Evolutionary conservation across 2,329 filamentous ascomycete genomes (phyloP).

Genomic region (Fusarium tricinctum): DNA sequence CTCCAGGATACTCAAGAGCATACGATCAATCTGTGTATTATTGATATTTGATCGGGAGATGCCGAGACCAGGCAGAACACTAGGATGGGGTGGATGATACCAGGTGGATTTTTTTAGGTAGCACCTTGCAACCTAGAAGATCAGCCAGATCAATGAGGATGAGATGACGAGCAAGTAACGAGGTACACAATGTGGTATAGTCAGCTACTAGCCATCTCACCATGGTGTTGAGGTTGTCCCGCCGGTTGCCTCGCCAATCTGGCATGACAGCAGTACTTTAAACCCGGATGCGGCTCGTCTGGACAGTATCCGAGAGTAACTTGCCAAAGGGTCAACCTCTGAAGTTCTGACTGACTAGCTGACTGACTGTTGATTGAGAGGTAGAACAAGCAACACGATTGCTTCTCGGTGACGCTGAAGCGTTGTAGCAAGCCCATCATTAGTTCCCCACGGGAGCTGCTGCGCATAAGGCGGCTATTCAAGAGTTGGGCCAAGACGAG

Average conservation of each 20-base stretch:
- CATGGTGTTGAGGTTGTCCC: slow-evolving; percentile 15
- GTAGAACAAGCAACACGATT: not conserved
- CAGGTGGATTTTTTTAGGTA: slow-evolving; percentile 23
- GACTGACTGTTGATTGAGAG: not conserved
- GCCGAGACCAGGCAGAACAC: slow-evolving; percentile 39
- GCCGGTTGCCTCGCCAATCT: slow-evolving; percentile 23
- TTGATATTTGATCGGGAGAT: slow-evolving; percentile 46
- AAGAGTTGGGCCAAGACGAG: slow-evolving; percentile 39
- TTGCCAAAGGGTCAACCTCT: slow-evolving; percentile 1
- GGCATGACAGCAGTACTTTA: slow-evolving; percentile 5
- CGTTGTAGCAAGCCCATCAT: slow-evolving; percentile 15
- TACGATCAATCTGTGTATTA: slow-evolving; percentile 35
- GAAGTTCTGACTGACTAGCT: not conserved
- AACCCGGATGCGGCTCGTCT: slow-evolving; percentile 6
- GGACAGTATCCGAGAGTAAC: slow-evolving; percentile 4
- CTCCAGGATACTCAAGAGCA: slow-evolving; percentile 30
- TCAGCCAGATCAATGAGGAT: slow-evolving; percentile 22
- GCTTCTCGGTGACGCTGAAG: slow-evolving; percentile 3
- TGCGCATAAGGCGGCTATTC: slow-evolving; percentile 37
- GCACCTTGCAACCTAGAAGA: slow-evolving; percentile 25
- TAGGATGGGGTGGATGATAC: slow-evolving; percentile 14
- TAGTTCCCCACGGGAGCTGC: slow-evolving; percentile 16
- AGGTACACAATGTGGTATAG: slow-evolving; percentile 20
- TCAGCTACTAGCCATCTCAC: slow-evolving; percentile 11
- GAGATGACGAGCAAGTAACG: slow-evolving; percentile 9